Base-by-base conservation (phyloP, 1,284 basidiomycete genomes). In the Apiotrichum gracile region DNA sequence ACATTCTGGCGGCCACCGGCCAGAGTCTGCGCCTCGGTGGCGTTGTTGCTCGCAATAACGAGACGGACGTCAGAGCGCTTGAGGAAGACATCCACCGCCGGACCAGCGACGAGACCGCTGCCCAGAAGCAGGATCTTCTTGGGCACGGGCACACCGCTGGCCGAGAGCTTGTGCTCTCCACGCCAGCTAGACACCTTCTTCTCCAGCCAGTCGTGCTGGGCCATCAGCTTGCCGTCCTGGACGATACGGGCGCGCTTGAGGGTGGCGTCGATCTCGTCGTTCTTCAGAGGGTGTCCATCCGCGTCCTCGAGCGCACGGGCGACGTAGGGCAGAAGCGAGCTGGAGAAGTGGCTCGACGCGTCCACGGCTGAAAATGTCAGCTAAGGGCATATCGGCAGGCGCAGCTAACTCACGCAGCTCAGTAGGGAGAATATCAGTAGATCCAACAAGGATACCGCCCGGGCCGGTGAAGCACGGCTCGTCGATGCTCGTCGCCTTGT, bases 31-130 rank as follows among this genome's bases (percentile, higher is more conserved):
- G 85, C 83, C 67, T 92, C 87, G 0, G 67, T 51, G 5, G 81
- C 62, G 25, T 83, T 81, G 70, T 92, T 88, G 67, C 88, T 87
- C 3, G 85, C 90, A 59, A 92, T 82, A 3, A 86, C 71, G 27
- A 93, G 73, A 47, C 83, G 77, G 0, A 91, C 75, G 60, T 88
- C 86, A 0, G 65, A 59, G 43, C 79, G 73, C 62, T 78, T 70
- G 66, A 81, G 76, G 47, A 93, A 81, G 66, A 87, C 83, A 56
- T 87, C 82, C 7, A 90, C 84, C 9, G 86, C 86, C 13, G 90
- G 91, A 4, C 85, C 85, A 14, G 90, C 88, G 22, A 93, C 92
- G 83, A 93, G 91, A 19, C 92, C 93, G 51, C 87, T 89, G 12
- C 92, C 92, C 5, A 96, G 80, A 61, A 97, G 78, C 26, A 97